Evolutionary conservation across 2,329 filamentous ascomycete genomes (phyloP).

Genomic region (Samsoniella hepiali): DNA sequence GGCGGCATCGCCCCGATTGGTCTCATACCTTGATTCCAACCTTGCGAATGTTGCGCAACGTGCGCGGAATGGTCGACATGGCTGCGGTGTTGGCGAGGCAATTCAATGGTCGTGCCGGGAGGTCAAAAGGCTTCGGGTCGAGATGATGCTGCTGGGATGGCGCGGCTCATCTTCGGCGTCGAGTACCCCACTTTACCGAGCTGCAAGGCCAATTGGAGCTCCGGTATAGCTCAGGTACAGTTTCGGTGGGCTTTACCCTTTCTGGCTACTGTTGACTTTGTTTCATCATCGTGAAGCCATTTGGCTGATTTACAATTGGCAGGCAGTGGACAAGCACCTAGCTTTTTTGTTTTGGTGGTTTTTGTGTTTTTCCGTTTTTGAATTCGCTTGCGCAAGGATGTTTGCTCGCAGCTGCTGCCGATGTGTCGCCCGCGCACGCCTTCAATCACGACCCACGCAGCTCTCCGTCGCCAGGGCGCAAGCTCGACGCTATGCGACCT

Average conservation of each 20-base stretch:
- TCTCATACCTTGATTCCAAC: constrained; percentile 76
- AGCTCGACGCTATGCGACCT: constrained; percentile 41
- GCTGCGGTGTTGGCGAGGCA: constrained; percentile 34
- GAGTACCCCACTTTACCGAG: not conserved
- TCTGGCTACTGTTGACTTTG: not conserved
- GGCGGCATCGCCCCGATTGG: not conserved
- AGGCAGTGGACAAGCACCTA: not conserved
- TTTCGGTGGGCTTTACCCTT: constrained; percentile 12
- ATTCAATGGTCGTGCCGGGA: constrained; percentile 24
- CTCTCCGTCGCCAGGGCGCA: constrained; percentile 33
- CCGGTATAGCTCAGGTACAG: not conserved
- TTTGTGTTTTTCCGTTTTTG: not conserved
- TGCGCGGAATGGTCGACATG: constrained; percentile 92
- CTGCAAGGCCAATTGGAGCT: constrained; percentile 7
- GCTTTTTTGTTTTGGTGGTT: not conserved
- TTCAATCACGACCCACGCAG: constrained; percentile 29
- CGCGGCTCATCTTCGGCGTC: constrained; percentile 33
- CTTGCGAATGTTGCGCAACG: constrained; percentile 79
- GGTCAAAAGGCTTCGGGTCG: constrained; percentile 16
- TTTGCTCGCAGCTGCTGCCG: constrained; percentile 35
- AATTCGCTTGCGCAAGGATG: constrained; percentile 26
- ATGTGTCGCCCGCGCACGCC: constrained; percentile 29
- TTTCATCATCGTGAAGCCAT: not conserved
- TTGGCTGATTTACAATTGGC: not conserved
- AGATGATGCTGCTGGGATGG: constrained; percentile 20